Conservation (phyloP, 495 filamentous ascomycete species). For the Penicillium subrubescens region DNA sequence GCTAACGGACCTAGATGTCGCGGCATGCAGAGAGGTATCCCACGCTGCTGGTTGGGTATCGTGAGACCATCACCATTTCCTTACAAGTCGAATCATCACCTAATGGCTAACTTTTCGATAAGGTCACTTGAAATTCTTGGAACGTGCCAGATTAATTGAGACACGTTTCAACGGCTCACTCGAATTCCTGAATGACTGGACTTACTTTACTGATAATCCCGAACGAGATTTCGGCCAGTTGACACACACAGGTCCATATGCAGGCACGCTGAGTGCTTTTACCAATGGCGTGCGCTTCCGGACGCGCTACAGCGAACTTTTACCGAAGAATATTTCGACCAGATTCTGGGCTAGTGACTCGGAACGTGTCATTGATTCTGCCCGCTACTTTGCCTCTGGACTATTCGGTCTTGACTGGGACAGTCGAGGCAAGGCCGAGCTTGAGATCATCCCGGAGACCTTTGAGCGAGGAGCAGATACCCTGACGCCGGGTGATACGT, state of each 20-base stretch:
- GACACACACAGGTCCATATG: not conserved
- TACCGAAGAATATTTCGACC: not conserved
- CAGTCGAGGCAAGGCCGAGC: constrained; percentile 29
- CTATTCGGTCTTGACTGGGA: constrained; percentile 59
- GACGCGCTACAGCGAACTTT: not conserved
- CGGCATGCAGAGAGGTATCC: not conserved
- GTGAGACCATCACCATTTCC: not conserved
- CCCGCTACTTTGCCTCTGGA: constrained; percentile 56
- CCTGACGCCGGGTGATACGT: not conserved
- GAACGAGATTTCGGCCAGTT: not conserved
- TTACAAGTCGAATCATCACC: not conserved
- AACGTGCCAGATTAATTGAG: not conserved
- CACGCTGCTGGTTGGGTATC: not conserved
- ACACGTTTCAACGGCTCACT: not conserved
- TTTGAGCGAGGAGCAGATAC: not conserved
- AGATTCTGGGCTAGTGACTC: constrained; percentile 55
- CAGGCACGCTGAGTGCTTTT: not conserved
- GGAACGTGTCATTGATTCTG: constrained; percentile 59
- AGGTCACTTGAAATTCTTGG: not conserved
- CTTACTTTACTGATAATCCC: not conserved
- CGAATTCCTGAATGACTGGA: not conserved
- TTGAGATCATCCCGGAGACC: constrained; percentile 50
- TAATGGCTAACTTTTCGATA: not conserved
- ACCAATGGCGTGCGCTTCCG: not conserved
- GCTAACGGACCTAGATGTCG: not conserved